Base-by-base conservation (phyloP, 1,284 basidiomycete genomes). In the Trichosporon asahii region DNA sequence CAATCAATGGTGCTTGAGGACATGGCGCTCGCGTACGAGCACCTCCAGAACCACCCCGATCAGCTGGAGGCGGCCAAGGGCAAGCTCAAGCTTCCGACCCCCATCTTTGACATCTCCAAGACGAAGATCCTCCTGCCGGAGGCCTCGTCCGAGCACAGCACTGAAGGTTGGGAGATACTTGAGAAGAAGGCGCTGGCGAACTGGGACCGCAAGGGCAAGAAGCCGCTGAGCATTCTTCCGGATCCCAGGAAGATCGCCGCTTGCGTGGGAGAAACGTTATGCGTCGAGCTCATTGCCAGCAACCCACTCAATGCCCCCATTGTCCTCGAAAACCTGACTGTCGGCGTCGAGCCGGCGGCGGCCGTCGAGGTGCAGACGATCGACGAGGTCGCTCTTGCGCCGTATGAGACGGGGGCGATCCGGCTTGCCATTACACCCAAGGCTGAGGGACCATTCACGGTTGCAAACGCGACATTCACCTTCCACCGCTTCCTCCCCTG, bases 21-120 rank as follows among this genome's bases (percentile, higher is more conserved):
- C 68, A 79, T 88, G 53, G 76, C 77, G 5, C 76, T 85, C 15
- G 86, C 86, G 2, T 86, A 84, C 76, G 83, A 81, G 79, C 80
- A 83, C 77, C 74, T 83, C 7, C 68, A 64, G 1, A 66, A 74
- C 18, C 76, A 77, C 31, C 80, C 80, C 0, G 77, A 83, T 1
- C 66, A 73, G 60, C 75, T 80, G 0, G 75, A 69, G 11, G 70
- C 74, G 0, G 71, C 75, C 5, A 66, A 74, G 35, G 74, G 72
- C 9, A 76, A 72, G 67, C 66, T 83, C 5, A 70, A 74, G 9
- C 70, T 83, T 9, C 80, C 80, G 1, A 78, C 78, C 4, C 79
- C 80, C 2, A 68, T 82, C 11, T 81, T 83, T 53, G 79, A 81
- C 71, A 66, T 69, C 12, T 66, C 73, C 46, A 71, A 75, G 44